Evolutionary conservation across 176 grass and related monocot species (phyloP).

Genomic region (Aechmea fasciata): DNA sequence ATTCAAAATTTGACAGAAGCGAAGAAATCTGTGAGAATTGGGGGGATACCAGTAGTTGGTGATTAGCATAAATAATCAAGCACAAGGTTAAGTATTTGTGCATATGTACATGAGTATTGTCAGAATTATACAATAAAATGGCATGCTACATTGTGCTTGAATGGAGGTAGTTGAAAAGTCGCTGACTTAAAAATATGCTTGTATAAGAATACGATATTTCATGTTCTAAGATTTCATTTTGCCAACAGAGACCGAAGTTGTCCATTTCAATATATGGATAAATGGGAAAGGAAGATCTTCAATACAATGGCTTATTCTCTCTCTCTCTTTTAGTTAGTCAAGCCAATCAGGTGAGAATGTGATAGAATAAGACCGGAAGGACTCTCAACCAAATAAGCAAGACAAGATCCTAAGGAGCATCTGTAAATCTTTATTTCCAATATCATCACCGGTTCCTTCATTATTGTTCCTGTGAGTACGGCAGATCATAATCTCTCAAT

Average conservation of each 20-base stretch:
- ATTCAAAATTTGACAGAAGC: too few species aligned
- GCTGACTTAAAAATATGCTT: background rate
- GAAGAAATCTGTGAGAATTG: too few species aligned
- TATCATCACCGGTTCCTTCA: background rate
- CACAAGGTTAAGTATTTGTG: background rate
- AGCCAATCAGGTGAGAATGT: background rate
- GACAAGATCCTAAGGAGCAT: background rate
- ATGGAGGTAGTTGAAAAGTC: background rate
- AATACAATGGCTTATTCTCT: background rate
- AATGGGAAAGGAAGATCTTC: background rate
- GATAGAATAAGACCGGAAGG: background rate
- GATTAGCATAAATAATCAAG: slow-evolving; percentile 2
- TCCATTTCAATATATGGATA: background rate
- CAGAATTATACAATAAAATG: background rate
- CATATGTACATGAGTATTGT: background rate
- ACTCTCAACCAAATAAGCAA: background rate
- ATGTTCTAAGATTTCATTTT: background rate
- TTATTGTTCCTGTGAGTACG: background rate
- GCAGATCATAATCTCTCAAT: background rate
- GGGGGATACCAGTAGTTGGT: background rate
- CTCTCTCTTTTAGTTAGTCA: background rate
- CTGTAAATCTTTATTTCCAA: background rate
- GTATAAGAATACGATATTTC: background rate
- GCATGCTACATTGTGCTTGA: background rate
- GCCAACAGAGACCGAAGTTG: background rate